Conservation (phyloP, 192 early-diverging fungal genomes). For the Paraglomus brasilianum region DNA sequence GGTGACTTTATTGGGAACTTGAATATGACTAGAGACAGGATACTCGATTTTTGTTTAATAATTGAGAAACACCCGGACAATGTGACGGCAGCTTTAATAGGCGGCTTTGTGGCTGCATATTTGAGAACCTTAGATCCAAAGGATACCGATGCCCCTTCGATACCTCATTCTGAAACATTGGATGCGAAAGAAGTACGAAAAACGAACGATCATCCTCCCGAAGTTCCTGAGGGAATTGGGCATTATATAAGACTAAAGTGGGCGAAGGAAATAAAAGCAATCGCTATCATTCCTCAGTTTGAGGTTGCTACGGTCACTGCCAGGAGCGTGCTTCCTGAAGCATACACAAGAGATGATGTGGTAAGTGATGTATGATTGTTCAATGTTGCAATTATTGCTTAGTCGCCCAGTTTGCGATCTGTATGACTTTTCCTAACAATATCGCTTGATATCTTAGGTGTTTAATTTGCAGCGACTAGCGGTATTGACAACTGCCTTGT, state of each 20-base stretch:
- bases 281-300: slow-evolving; percentile 86
- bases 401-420: background rate
- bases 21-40: slow-evolving; percentile 63
- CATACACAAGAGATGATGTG: slow-evolving; percentile 78
- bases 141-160: slow-evolving; percentile 40
- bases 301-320: slow-evolving; percentile 92
- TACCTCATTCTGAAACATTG: slow-evolving; percentile 52
- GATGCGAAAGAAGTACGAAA: slow-evolving; percentile 28
- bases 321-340: slow-evolving; percentile 75
- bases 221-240: slow-evolving; percentile 65
- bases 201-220: slow-evolving; percentile 27
- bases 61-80: slow-evolving; percentile 99
- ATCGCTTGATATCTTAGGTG: slow-evolving; percentile 37
- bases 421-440: background rate
- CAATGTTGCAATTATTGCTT: background rate
- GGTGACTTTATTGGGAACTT: slow-evolving; percentile 76
- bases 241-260: slow-evolving; percentile 69
- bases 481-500: slow-evolving; percentile 85
- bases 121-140: slow-evolving; percentile 56
- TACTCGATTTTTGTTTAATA: slow-evolving; percentile 90
- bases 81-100: slow-evolving; percentile 89
- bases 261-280: slow-evolving; percentile 66
- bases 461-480: slow-evolving; percentile 95
- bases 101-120: slow-evolving; percentile 93
- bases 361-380: slow-evolving; percentile 44